Evolutionary conservation across 768 basidiomycete genomes (phyloP), one percentile per base, ranked within the genome.

Genomic region (Rhizopogon sp.): DNA sequence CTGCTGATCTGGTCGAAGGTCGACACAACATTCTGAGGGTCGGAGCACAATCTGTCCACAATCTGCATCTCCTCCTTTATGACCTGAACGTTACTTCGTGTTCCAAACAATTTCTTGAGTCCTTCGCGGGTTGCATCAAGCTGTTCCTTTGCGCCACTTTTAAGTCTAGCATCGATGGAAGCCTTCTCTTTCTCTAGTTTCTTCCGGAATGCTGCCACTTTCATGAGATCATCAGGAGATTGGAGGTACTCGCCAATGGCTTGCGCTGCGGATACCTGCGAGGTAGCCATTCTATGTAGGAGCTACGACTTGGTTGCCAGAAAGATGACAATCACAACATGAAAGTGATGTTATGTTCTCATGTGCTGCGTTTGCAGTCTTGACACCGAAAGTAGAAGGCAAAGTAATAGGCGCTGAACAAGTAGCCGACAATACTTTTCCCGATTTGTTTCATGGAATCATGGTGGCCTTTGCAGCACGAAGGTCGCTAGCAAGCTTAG

Each of bases 131-230:
- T 98, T 1, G 91, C 84, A 62, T 93, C 87, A 17, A 99, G 78
- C 67, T 98, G 96, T 56, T 95, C 91, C 69, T 90, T 93, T 60
- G 96, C 93, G 9, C 93, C 92, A 54, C 81, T 87, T 66, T 93
- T 89, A 45, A 98, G 83, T 64, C 93, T 82, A 3, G 88, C 85
- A 65, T 97, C 92, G 57, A 98, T 90, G 8, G 93, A 91, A 0
- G 93, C 85, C 72, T 97, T 96, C 72, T 98, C 96, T 71, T 98
- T 98, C 71, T 94, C 88, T 43, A 98, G 80, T 65, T 95, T 95
- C 76, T 95, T 96, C 58, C 93, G 83, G 66, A 92, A 93, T 0
- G 92, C 83, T 1, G 83, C 79, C 35, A 98, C 83, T 71, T 97
- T 97, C 60, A 84, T 75, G 53, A 98, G 87, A 72, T 97, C 95